Conservation (phyloP, 2,329 filamentous ascomycete genomes). For the Phaeosphaeriaceae sp. region DNA sequence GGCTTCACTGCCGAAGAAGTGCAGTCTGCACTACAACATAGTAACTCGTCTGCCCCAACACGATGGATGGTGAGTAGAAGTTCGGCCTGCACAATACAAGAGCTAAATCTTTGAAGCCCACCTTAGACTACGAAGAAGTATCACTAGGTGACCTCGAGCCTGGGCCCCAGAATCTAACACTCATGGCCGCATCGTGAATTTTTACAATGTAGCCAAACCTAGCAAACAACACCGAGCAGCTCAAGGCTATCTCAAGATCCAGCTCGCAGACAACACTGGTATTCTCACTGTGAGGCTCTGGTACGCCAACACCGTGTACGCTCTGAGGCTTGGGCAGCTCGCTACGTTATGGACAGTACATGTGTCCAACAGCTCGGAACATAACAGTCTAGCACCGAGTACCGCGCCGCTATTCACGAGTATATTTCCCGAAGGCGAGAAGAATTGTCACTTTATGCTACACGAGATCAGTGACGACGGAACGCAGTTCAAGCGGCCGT, state of each 20-base stretch:
- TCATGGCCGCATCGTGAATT: conserved; percentile 63
- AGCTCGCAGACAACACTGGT: conserved; percentile 63
- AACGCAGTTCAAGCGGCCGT: conserved; percentile 54
- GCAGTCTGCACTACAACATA: conserved; percentile 47
- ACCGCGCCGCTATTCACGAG: conserved; percentile 59
- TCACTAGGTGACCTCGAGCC: conserved; percentile 57
- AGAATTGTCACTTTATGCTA: conserved; percentile 60
- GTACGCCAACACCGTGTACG: conserved; percentile 53
- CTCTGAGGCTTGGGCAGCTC: conserved; percentile 59
- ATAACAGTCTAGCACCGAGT: conserved; percentile 48
- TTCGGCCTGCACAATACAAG: not conserved
- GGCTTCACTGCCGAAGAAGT: conserved; percentile 61
- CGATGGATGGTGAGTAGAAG: conserved; percentile 19
- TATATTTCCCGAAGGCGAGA: conserved; percentile 65
- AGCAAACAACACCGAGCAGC: conserved; percentile 54
- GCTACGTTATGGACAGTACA: conserved; percentile 65
- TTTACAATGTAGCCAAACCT: conserved; percentile 53
- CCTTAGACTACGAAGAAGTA: conserved; percentile 55
- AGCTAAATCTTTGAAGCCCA: conserved; percentile 48
- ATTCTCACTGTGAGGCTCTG: conserved; percentile 63
- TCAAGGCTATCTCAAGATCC: conserved; percentile 60
- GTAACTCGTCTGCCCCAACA: conserved; percentile 26
- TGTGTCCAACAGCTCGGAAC: conserved; percentile 56
- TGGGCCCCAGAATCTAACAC: conserved; percentile 58
- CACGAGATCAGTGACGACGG: conserved; percentile 57